These are phyloP conservation scores for Carex sylvatica DNA, from an alignment of 202 grass and related monocot genomes.

Conservation along the genomic window DNA sequence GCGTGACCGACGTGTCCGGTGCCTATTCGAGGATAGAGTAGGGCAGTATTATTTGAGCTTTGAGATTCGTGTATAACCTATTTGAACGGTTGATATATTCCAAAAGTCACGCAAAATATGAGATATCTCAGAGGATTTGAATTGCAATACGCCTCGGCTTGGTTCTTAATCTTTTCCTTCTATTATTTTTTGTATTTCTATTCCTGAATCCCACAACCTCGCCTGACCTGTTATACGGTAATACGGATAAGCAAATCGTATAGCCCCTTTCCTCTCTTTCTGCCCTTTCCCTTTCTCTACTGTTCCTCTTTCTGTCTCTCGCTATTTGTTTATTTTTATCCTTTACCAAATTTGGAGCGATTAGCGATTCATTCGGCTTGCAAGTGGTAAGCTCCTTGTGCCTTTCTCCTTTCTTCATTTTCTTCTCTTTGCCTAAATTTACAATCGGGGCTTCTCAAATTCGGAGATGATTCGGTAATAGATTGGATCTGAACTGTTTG, in stretches of 20 bases:
- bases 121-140: too few relatives aligned
- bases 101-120: too few relatives aligned
- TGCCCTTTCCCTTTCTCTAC: not conserved
- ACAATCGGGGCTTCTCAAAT: not conserved
- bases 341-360: not conserved
- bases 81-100: too few relatives aligned
- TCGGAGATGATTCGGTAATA: not conserved
- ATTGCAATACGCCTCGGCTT: too few relatives aligned
- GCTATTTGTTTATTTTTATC: not conserved
- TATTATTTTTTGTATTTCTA: not conserved
- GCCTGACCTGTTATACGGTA: slow-evolving; percentile 12
- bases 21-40: too few relatives aligned
- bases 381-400: not conserved
- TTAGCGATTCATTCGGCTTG: not conserved
- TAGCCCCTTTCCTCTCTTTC: not conserved
- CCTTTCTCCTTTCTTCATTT: not conserved
- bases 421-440: not conserved
- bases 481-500: not conserved
- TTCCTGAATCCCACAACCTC: slow-evolving; percentile 29
- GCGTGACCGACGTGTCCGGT: too few relatives aligned
- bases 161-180: not conserved
- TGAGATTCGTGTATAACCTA: too few relatives aligned
- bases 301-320: slow-evolving; percentile 24
- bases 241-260: slow-evolving; percentile 24
- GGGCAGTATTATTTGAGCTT: too few relatives aligned